Evolutionary conservation across 257 asterid genomes (phyloP).

Genomic region (Avicennia marina): DNA sequence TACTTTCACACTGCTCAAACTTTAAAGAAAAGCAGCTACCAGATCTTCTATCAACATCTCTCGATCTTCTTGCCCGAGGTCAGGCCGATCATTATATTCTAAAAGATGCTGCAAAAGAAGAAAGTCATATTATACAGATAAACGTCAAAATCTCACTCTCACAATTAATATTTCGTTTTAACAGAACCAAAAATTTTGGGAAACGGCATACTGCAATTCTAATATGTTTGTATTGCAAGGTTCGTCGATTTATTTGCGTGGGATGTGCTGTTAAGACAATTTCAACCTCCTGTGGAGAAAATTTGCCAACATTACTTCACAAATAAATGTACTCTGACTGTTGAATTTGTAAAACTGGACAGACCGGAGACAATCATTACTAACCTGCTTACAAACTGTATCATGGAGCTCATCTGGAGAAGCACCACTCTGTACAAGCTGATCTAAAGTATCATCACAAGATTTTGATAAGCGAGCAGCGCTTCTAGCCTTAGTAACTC

Average conservation of each 20-base stretch:
- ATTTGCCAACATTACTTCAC: slow-evolving; percentile 9
- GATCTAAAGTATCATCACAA: slow-evolving; percentile 82
- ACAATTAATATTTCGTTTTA: background rate
- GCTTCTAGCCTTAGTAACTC: slow-evolving; percentile 70
- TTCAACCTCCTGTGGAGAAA: slow-evolving; percentile 69
- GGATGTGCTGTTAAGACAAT: slow-evolving; percentile 99
- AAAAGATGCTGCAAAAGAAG: slow-evolving; percentile 70
- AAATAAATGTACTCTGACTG: background rate
- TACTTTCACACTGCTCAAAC: slow-evolving; percentile 13
- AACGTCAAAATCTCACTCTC: slow-evolving; percentile 5
- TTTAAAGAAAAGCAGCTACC: slow-evolving; percentile 38
- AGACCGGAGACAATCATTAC: background rate
- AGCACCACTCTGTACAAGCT: slow-evolving; percentile 75
- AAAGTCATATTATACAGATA: background rate
- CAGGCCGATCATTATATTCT: slow-evolving; percentile 85
- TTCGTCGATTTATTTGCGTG: slow-evolving; percentile 89
- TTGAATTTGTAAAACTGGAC: background rate
- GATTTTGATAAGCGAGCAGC: slow-evolving; percentile 63
- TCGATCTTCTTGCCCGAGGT: slow-evolving; percentile 79
- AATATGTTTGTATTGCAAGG: slow-evolving; percentile 91
- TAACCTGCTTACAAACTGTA: slow-evolving; percentile 92
- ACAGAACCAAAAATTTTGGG: background rate
- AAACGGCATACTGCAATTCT: slow-evolving; percentile 68
- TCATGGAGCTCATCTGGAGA: slow-evolving; percentile 77
- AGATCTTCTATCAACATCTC: slow-evolving; percentile 95